These are phyloP conservation scores for Phytophthora hibernalis DNA, from an alignment of 352 stramenopile genomes.

Conservation along the genomic window DNA sequence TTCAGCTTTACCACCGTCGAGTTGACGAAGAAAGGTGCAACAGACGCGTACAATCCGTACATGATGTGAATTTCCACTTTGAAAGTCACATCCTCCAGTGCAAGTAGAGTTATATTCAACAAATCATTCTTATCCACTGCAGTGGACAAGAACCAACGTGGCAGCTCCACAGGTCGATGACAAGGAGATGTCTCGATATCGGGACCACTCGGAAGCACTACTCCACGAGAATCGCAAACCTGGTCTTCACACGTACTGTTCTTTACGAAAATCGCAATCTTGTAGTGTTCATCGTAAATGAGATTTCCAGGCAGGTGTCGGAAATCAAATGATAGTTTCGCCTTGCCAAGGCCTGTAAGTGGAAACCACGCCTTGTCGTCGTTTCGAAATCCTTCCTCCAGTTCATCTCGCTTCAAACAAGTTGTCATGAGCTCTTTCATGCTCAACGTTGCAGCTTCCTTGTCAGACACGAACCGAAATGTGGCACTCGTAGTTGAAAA, in stretches of 20 bases:
- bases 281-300: constrained; percentile 96
- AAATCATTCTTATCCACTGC: constrained; percentile 94
- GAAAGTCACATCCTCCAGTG: constrained; percentile 96
- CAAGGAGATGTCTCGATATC: constrained; percentile 93
- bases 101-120: constrained; percentile 94
- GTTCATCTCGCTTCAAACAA: constrained; percentile 40
- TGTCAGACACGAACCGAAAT: constrained; percentile 50
- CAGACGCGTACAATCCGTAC: constrained; percentile 91
- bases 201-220: constrained; percentile 55
- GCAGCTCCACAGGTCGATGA: constrained; percentile 88
- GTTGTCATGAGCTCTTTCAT: constrained; percentile 44
- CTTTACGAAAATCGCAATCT: constrained; percentile 94
- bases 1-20: constrained; percentile 89
- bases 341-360: constrained; percentile 91
- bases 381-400: constrained; percentile 83
- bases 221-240: constrained; percentile 73
- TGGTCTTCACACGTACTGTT: constrained; percentile 93
- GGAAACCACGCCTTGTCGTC: constrained; percentile 94
- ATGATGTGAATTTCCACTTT: constrained; percentile 97
- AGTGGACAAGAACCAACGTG: constrained; percentile 90
- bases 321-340: constrained; percentile 95
- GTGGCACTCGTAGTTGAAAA: constrained; percentile 70
- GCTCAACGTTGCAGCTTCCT: constrained; percentile 47
- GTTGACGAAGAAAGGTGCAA: constrained; percentile 93
- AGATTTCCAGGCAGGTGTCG: constrained; percentile 91